Evolutionary conservation across 2,329 filamentous ascomycete genomes (phyloP).

Genomic region (Aschersonia sp.): DNA sequence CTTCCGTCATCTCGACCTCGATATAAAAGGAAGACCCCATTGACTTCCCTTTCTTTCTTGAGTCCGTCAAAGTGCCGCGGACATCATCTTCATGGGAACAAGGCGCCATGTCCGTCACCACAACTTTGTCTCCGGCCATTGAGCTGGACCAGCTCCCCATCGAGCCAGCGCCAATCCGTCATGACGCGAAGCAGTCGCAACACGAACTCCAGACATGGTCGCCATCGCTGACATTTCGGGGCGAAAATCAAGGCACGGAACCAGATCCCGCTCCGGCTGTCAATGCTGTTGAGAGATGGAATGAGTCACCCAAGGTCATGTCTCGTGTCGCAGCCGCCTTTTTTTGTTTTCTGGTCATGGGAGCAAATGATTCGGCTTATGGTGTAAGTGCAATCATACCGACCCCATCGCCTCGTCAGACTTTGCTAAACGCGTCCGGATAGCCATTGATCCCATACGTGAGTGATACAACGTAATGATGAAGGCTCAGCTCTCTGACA

Average conservation of each 20-base stretch:
- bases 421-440: neutral
- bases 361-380: slow-evolving; percentile 43
- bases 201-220: neutral
- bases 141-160: slow-evolving; percentile 1
- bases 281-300: slow-evolving; percentile 27
- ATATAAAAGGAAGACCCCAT: too few species aligned
- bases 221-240: neutral
- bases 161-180: neutral
- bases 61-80: too few species aligned
- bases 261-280: neutral
- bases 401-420: neutral
- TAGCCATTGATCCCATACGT: slow-evolving; percentile 37
- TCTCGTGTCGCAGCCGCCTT: slow-evolving; percentile 36
- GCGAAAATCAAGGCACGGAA: slow-evolving; percentile 1
- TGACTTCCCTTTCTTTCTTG: too few species aligned
- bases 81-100: too few species aligned
- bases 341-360: slow-evolving; percentile 42
- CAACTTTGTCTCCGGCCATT: neutral
- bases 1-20: too few species aligned
- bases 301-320: slow-evolving; percentile 30
- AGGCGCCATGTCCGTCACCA: neutral
- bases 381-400: slow-evolving; percentile 25
- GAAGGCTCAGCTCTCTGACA: neutral
- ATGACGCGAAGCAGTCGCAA: neutral
- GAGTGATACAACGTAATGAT: slow-evolving; percentile 9